Conservation (phyloP, 2,329 filamentous ascomycete species). For the Volutella citrinella region DNA sequence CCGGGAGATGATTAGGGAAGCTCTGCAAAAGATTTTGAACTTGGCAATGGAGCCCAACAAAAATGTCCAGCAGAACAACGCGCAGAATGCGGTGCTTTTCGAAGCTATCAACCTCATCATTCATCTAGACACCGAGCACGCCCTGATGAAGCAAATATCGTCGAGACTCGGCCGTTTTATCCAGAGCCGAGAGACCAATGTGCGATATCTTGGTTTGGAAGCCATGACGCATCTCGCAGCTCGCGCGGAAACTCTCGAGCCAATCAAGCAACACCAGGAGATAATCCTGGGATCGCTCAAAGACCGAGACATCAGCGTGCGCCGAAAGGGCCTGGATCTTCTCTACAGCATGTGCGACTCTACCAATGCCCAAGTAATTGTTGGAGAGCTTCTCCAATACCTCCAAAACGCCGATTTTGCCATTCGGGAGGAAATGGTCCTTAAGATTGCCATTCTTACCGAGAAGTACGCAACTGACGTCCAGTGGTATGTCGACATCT, state of each 20-base stretch:
- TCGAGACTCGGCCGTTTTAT: conserved; percentile 90
- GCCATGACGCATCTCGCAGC: conserved; percentile 98
- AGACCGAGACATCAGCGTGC: conserved; percentile 94
- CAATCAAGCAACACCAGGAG: conserved; percentile 96
- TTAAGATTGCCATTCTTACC: conserved; percentile 97
- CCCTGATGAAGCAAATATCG: conserved; percentile 94
- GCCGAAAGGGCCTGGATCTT: conserved; percentile 90
- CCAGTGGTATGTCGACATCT: conserved; percentile 99
- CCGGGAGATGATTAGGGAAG: conserved; percentile 86
- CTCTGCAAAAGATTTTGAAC: conserved; percentile 86
- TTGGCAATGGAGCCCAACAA: conserved; percentile 90
- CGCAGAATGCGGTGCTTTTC: conserved; percentile 95
- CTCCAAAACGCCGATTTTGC: conserved; percentile 96
- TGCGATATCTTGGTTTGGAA: conserved; percentile 91
- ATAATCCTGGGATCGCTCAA: conserved; percentile 93
- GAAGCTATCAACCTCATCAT: conserved; percentile 99
- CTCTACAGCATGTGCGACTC: conserved; percentile 99
- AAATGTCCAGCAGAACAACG: conserved; percentile 99
- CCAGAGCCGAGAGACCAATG: conserved; percentile 93
- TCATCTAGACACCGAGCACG: conserved; percentile 91
- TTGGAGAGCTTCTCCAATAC: conserved; percentile 89
- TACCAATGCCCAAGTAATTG: conserved; percentile 89
- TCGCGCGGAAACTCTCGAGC: conserved; percentile 87
- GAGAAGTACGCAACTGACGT: conserved; percentile 98
- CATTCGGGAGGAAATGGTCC: conserved; percentile 97